Evolutionary conservation across 495 filamentous ascomycete species (phyloP), one percentile per base, ranked within the genome.

Genomic region (Aspergillus sparsus): DNA sequence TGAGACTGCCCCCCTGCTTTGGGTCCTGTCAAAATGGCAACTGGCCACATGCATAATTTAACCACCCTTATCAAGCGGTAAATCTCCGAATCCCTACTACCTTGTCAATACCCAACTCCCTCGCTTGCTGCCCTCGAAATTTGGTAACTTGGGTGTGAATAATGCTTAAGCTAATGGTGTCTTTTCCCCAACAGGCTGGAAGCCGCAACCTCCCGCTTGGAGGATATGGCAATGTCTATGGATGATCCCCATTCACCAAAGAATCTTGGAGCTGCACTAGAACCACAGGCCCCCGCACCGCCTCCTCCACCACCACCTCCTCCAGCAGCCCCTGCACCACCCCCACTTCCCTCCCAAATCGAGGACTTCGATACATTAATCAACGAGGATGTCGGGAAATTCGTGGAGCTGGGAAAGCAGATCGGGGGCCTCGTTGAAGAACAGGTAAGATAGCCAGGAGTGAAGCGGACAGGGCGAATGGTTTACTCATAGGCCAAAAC

Each of bases 61-160:
- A 94, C 91, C 45, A 98, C 94, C 55, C 83, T 98, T 65, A 97
- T 98, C 82, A 98, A 98, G 84, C 86, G 94, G 94, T 98, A 83
- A 66, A 84, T 71, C 37, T 21, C 49, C 58, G 31, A 21, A 33
- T 55, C 49, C 55, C 41, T 50, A 15, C 34, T 57, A 1, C 45
- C 41, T 27, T 5, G 13, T 52, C 12, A 37, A 53, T 64, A 42
- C 35, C 50, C 34, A 12, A 1, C 15, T 18, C 35, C n/a, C 31
- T 15, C 36, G 32, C 6, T 53, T 53, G 5, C 32, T 1, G 15
- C 50, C 16, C 10, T 11, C 9, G 21, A 7, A 32, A 13, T 35
- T 12, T 27, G 2, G 42, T 34, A 36, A 9, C 32, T 56, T 11
- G 15, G 15, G 31, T 47, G 18, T 33, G 4, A 12, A 6, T 41